These are phyloP conservation scores for Geosmithia morbida DNA, from an alignment of 2,329 filamentous ascomycete species.

Conservation along the genomic window DNA sequence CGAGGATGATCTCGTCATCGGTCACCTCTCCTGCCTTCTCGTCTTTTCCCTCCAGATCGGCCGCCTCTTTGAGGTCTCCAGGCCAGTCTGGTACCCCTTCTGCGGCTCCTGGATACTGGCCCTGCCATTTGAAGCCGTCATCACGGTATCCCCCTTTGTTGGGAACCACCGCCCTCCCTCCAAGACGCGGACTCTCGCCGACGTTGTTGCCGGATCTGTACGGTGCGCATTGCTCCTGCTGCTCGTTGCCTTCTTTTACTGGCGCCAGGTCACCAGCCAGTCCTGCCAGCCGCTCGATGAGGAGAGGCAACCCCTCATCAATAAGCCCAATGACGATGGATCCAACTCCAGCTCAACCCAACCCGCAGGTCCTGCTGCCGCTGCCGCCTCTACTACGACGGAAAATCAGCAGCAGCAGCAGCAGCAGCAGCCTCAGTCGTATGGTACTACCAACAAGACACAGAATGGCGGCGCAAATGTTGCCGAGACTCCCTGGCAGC, in stretches of 20 bases:
- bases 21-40: slow-evolving; percentile 45
- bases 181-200: not conserved
- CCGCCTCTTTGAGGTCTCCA: slow-evolving; percentile 32
- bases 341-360: not conserved
- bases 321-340: not conserved
- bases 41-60: slow-evolving; percentile 48
- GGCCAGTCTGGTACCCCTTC: slow-evolving; percentile 47
- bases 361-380: not conserved
- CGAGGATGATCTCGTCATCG: slow-evolving; percentile 36
- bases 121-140: slow-evolving; percentile 36
- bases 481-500: slow-evolving; percentile 40
- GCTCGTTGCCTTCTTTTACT: not conserved
- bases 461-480: slow-evolving; percentile 10
- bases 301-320: not conserved
- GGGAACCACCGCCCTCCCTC: not conserved
- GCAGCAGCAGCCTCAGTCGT: not conserved
- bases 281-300: not conserved
- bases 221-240: not conserved
- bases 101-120: slow-evolving; percentile 47
- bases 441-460: slow-evolving; percentile 8
- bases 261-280: not conserved
- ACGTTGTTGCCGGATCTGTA: slow-evolving; percentile 4
- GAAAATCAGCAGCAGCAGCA: not conserved
- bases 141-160: slow-evolving; percentile 13
- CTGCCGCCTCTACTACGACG: too few relatives aligned